Conservation (phyloP, 805 yeast species). For the Cyberlindnera veronae region DNA sequence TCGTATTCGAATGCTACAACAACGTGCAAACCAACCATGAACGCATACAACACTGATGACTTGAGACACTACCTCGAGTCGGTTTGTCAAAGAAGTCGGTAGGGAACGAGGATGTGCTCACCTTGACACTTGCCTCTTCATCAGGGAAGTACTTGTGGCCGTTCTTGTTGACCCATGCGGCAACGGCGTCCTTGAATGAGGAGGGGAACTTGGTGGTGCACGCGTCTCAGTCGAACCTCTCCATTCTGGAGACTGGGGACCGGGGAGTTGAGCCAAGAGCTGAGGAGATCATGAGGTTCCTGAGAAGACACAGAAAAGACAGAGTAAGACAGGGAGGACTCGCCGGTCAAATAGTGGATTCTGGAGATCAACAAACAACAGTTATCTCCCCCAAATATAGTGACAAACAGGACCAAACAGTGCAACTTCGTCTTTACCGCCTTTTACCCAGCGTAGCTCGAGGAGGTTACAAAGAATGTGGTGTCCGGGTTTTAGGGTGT, state of each 20-base stretch:
- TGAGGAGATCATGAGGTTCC: not conserved
- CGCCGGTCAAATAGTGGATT: too few relatives aligned
- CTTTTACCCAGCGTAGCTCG: not conserved
- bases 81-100: conserved; percentile 40
- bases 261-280: not conserved
- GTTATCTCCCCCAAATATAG: too few relatives aligned
- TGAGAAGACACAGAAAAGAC: not conserved
- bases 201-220: conserved; percentile 55
- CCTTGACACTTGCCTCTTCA: conserved; percentile 37
- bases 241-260: conserved; percentile 3
- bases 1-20: conserved; percentile 2
- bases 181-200: conserved; percentile 41
- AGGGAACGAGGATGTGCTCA: conserved; percentile 53
- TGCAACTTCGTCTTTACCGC: not conserved
- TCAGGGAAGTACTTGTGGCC: conserved; percentile 13
- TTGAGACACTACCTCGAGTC: conserved; percentile 32
- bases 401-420: too few relatives aligned
- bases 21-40: conserved; percentile 3
- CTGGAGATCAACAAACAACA: too few relatives aligned
- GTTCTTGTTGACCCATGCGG: conserved; percentile 31
- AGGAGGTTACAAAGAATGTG: not conserved
- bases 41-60: conserved; percentile 18
- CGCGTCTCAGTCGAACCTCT: conserved; percentile 42
- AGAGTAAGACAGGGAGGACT: not conserved
- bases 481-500: not conserved